These are phyloP conservation scores for Rhizopogon vesiculosus DNA, from an alignment of 768 basidiomycete genomes.

Conservation along the genomic window DNA sequence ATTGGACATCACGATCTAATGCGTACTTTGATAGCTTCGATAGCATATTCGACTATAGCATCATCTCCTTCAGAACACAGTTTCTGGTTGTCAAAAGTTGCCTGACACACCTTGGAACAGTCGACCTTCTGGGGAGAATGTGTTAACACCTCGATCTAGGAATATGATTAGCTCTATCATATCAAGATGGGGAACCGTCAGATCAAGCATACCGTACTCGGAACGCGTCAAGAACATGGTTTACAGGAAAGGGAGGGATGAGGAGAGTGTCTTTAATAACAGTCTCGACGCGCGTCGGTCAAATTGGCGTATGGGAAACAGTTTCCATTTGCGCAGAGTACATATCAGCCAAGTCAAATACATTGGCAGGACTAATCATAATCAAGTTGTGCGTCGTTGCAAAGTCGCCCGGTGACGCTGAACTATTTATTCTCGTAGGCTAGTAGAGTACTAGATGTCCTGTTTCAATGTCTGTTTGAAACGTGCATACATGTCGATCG, in stretches of 20 bases:
- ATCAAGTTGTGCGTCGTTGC: too few species aligned
- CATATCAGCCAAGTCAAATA: too few species aligned
- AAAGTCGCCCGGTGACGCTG: too few species aligned
- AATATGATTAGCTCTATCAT: conserved; percentile 1
- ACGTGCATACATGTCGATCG: too few species aligned
- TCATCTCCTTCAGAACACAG: conserved; percentile 13
- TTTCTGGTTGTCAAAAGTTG: neutral
- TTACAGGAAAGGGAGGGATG: conserved; percentile 3
- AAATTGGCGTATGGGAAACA: conserved; percentile 20
- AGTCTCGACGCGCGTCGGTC: conserved; percentile 29
- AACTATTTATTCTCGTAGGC: too few species aligned
- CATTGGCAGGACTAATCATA: too few species aligned
- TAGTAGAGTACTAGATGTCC: too few species aligned
- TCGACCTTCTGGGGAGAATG: conserved; percentile 97
- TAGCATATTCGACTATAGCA: conserved; percentile 91
- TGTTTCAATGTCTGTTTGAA: too few species aligned
- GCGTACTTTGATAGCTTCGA: conserved; percentile 93
- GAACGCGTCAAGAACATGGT: conserved; percentile 91
- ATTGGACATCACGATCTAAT: neutral
- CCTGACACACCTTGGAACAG: conserved; percentile 83
- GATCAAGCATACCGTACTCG: conserved; percentile 67
- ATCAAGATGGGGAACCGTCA: neutral
- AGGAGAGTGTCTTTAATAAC: conserved; percentile 23
- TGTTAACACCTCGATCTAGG: conserved; percentile 94
- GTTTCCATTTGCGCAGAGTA: conserved; percentile 14